Percentiles rank a stretch among this genome's conserved stretches.
phyloP scores from a whole-genome alignment of 1,284 basidiomycete species.

The Caloboletus firmus region DNA sequence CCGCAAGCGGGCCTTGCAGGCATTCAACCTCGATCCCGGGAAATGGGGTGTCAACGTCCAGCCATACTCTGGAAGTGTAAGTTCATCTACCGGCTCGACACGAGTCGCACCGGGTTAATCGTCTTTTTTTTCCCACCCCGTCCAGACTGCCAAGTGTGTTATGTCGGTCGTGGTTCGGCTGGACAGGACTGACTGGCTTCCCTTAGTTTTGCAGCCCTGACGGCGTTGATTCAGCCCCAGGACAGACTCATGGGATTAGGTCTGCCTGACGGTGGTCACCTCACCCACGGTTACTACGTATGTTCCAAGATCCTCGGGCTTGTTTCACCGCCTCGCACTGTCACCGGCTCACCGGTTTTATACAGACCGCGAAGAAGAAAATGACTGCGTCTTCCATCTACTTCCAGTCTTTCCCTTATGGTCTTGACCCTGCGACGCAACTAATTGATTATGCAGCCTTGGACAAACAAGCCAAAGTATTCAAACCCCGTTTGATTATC shows the following conservation, averaged over 20 bases:
- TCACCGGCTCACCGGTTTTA: slow-evolving; percentile 16
- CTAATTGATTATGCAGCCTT: slow-evolving; percentile 90
- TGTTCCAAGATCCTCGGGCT: slow-evolving; percentile 26
- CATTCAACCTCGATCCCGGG: slow-evolving; percentile 92
- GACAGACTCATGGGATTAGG: slow-evolving; percentile 99
- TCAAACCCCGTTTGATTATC: slow-evolving; percentile 95
- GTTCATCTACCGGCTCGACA: slow-evolving; percentile 35
- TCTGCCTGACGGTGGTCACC: slow-evolving; percentile 96
- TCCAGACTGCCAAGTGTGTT: slow-evolving; percentile 78
- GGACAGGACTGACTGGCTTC: slow-evolving; percentile 8
- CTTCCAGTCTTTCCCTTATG: slow-evolving; percentile 99
- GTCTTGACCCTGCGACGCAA: slow-evolving; percentile 81
- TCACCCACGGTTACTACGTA: slow-evolving; percentile 97
- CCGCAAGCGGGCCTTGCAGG: slow-evolving; percentile 93
- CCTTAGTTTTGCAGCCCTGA: slow-evolving; percentile 92
- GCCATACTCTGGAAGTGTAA: slow-evolving; percentile 91
- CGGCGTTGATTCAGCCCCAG: slow-evolving; percentile 95
- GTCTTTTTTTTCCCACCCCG: background rate
- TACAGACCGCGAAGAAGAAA: slow-evolving; percentile 97
- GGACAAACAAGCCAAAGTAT: slow-evolving; percentile 87
- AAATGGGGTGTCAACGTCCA: slow-evolving; percentile 99
- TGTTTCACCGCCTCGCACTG: slow-evolving; percentile 34
- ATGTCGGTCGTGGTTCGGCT: background rate
- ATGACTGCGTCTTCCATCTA: slow-evolving; percentile 99
- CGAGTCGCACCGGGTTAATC: slow-evolving; percentile 8